A percentile compares a stretch with the other conserved stretches of the same genome.
phyloP scores from a whole-genome alignment of 106 monocot species.

The Platanthera zijinensis region DNA sequence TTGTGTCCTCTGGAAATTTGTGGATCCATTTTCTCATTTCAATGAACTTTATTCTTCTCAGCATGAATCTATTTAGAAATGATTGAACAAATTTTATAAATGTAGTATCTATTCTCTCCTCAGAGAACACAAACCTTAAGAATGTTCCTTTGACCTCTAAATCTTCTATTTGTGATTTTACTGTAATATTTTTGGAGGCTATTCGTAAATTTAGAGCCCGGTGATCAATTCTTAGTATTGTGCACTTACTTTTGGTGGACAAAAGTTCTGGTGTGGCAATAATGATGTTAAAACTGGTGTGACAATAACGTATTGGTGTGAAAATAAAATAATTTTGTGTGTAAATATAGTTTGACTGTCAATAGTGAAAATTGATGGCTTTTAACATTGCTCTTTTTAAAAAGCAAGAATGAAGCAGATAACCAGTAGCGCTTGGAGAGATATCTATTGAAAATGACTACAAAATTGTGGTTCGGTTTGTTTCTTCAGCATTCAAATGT shows the following conservation, averaged over 20 bases:
- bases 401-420: too few relatives aligned
- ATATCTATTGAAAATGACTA: too few relatives aligned
- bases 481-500: too few relatives aligned
- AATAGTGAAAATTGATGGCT: too few relatives aligned
- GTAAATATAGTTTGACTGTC: too few relatives aligned
- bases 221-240: background rate
- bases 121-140: background rate
- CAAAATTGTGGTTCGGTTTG: too few relatives aligned
- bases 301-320: too few relatives aligned
- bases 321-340: too few relatives aligned
- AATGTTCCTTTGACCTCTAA: background rate
- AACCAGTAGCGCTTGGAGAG: too few relatives aligned
- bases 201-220: background rate
- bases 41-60: background rate
- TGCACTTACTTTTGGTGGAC: background rate
- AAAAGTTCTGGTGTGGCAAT: background rate
- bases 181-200: background rate
- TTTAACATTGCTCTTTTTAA: too few relatives aligned
- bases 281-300: too few relatives aligned
- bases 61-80: background rate
- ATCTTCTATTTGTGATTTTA: background rate
- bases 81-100: background rate
- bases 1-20: too few relatives aligned
- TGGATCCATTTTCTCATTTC: background rate
- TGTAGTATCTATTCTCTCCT: background rate